Percentiles rank a stretch among this genome's conserved stretches.
Conservation (phyloP, 169 alveolate species). For the Eimeria zaria region DNA sequence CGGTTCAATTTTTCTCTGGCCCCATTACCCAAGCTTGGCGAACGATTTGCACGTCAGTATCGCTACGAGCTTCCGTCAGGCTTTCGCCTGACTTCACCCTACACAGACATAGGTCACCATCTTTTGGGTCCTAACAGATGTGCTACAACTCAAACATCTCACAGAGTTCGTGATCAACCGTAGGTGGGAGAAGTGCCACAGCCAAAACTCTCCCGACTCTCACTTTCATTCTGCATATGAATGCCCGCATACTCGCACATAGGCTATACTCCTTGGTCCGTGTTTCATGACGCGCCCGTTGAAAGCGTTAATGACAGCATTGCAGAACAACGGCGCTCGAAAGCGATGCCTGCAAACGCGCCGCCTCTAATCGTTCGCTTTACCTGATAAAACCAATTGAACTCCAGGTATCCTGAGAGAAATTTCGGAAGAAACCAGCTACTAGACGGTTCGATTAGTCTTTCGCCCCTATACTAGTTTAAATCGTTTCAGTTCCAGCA, state of each 20-base stretch:
- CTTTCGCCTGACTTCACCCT: slow-evolving; percentile 75
- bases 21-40: slow-evolving; percentile 96
- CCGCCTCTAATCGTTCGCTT: slow-evolving; percentile 95
- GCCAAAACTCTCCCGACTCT: slow-evolving; percentile 27
- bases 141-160: too few relatives aligned
- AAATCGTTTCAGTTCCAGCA: too few relatives aligned
- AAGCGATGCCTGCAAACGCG: not conserved
- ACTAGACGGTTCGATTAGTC: slow-evolving; percentile 97
- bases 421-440: slow-evolving; percentile 97
- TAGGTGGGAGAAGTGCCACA: too few relatives aligned
- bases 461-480: slow-evolving; percentile 97
- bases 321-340: not conserved
- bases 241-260: slow-evolving; percentile 94
- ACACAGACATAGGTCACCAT: too few relatives aligned
- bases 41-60: slow-evolving; percentile 96
- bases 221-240: slow-evolving; percentile 72
- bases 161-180: too few relatives aligned
- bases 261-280: slow-evolving; percentile 1
- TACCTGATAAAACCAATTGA: slow-evolving; percentile 92
- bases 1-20: slow-evolving; percentile 96
- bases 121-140: too few relatives aligned
- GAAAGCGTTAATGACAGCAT: not conserved
- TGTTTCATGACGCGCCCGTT: slow-evolving; percentile 1
- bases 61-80: slow-evolving; percentile 96
- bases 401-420: slow-evolving; percentile 97